Evolutionary conservation across 2,329 filamentous ascomycete species (phyloP).

Genomic region (Aspergillus ochraceoroseus): DNA sequence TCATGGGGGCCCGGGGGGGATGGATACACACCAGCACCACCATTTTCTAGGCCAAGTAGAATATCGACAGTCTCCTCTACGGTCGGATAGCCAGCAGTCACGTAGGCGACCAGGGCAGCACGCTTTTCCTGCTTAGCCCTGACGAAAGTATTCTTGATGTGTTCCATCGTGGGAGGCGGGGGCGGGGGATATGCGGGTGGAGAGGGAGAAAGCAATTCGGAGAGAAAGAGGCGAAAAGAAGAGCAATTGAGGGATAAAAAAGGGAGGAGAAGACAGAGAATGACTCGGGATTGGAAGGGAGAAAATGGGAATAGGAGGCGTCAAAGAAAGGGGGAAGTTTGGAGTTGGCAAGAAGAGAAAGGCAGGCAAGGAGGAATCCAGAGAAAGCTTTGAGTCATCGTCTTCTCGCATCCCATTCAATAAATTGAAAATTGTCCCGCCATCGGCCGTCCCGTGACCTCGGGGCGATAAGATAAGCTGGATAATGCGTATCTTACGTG

Average conservation of each 20-base stretch:
- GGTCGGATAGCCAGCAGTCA: slow-evolving; percentile 87
- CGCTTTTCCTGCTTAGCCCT: slow-evolving; percentile 56
- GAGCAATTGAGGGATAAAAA: not conserved
- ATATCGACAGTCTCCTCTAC: slow-evolving; percentile 77
- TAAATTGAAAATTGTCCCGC: slow-evolving; percentile 2
- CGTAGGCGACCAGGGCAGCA: slow-evolving; percentile 88
- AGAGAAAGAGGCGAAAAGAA: slow-evolving; percentile 2
- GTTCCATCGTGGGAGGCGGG: slow-evolving; percentile 43
- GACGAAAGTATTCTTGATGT: slow-evolving; percentile 54
- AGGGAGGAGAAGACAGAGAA: not conserved
- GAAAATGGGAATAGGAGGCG: not conserved
- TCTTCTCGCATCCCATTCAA: slow-evolving; percentile 1
- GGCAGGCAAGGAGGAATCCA: too few relatives aligned
- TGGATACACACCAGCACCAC: slow-evolving; percentile 67
- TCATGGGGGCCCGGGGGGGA: slow-evolving; percentile 1
- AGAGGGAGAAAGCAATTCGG: slow-evolving; percentile 5
- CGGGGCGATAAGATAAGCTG: slow-evolving; percentile 23
- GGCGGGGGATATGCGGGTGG: too few relatives aligned
- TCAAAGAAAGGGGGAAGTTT: not conserved
- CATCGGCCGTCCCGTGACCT: slow-evolving; percentile 17
- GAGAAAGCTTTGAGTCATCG: slow-evolving; percentile 17
- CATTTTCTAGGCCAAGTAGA: slow-evolving; percentile 82
- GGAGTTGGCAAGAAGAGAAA: too few relatives aligned
- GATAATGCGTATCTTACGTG: too few relatives aligned
- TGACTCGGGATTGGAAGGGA: slow-evolving; percentile 6